Evolutionary conservation across 164 flowering plant species (phyloP).

Genomic region (Berberis thunbergii): DNA sequence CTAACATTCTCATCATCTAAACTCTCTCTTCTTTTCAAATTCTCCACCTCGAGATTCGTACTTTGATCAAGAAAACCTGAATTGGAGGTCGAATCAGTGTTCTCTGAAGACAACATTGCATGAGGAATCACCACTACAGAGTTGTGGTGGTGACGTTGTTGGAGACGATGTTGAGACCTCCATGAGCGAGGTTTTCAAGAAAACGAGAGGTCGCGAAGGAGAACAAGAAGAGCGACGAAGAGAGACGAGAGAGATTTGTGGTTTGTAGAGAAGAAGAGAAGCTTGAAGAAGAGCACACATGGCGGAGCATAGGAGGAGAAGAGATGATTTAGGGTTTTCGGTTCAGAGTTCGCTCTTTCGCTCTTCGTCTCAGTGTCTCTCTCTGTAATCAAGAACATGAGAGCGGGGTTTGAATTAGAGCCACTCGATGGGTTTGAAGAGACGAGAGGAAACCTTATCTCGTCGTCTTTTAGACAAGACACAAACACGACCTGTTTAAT

Average conservation of each 20-base stretch:
- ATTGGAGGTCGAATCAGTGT: constrained; percentile 4
- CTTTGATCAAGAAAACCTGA: background rate
- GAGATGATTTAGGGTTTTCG: constrained; percentile 15
- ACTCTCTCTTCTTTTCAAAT: background rate
- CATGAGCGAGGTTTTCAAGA: background rate
- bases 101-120: constrained; percentile 13
- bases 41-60: constrained; percentile 6
- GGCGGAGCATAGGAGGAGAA: constrained; percentile 1
- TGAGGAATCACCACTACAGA: background rate
- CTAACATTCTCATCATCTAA: too few species aligned
- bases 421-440: background rate
- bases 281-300: constrained; percentile 53
- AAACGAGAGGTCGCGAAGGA: background rate
- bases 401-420: background rate
- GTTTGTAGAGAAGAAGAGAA: constrained; percentile 39
- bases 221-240: background rate
- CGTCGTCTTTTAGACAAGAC: too few species aligned
- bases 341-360: background rate
- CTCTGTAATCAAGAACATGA: background rate
- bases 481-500: too few species aligned
- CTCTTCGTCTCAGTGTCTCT: constrained; percentile 5
- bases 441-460: too few species aligned
- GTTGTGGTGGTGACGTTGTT: background rate
- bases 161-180: constrained; percentile 1
- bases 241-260: constrained; percentile 17